A percentile compares a stretch with the other conserved stretches of the same genome.
phyloP scores from a whole-genome alignment of 352 stramenopile genomes.

The Phytophthora gonapodyides region DNA sequence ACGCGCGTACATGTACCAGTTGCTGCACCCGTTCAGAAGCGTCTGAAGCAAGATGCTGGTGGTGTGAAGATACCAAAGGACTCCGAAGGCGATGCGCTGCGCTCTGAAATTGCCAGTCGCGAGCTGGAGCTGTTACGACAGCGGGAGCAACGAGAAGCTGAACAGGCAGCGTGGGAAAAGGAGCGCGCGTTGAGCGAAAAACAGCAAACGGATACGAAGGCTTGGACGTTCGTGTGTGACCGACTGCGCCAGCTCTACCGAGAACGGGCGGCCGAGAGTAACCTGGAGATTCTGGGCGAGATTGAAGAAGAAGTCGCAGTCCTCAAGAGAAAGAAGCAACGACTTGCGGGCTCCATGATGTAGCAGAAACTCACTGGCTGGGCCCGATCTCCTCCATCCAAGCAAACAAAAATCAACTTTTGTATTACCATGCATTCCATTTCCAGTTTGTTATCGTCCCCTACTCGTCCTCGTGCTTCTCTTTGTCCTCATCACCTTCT shows the following conservation, averaged over 20 bases:
- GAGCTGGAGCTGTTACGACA: slow-evolving; percentile 37
- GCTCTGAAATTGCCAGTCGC: slow-evolving; percentile 34
- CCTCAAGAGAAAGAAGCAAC: slow-evolving; percentile 47
- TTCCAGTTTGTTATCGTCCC: slow-evolving; percentile 3
- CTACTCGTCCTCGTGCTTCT: slow-evolving; percentile 15
- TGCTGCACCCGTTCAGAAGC: slow-evolving; percentile 22
- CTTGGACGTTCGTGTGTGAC: slow-evolving; percentile 43
- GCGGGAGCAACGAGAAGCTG: slow-evolving; percentile 36
- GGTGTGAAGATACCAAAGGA: neutral
- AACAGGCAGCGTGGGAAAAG: slow-evolving; percentile 40
- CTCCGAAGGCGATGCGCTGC: slow-evolving; percentile 14
- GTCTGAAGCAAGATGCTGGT: slow-evolving; percentile 9
- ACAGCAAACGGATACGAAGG: slow-evolving; percentile 42
- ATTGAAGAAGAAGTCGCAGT: slow-evolving; percentile 41
- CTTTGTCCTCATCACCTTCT: slow-evolving; percentile 11
- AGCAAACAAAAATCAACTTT: neutral
- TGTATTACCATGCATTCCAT: slow-evolving; percentile 11
- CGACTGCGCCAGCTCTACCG: slow-evolving; percentile 37
- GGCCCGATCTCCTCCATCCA: too few relatives aligned
- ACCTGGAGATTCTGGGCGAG: slow-evolving; percentile 28
- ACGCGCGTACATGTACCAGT: slow-evolving; percentile 8
- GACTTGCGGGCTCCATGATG: slow-evolving; percentile 28
- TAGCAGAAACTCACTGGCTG: slow-evolving; percentile 4
- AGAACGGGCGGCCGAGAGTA: slow-evolving; percentile 33
- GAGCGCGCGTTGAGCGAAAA: slow-evolving; percentile 32